Evolutionary conservation across 768 basidiomycete species (phyloP).

Genomic region (Tephrocybe rancida): DNA sequence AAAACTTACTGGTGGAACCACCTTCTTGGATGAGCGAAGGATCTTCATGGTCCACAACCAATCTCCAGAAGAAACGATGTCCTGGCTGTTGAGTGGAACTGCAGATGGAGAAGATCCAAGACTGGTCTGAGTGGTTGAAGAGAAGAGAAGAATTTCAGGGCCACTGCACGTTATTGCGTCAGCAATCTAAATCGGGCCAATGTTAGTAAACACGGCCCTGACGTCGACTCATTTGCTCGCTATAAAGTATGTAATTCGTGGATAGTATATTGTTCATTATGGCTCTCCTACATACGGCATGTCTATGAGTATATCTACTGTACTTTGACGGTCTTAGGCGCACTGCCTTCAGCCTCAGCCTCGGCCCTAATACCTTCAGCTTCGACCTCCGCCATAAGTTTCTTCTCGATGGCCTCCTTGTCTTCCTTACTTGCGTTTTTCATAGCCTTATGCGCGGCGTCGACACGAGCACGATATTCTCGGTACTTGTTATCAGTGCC

Average conservation of each 20-base stretch:
- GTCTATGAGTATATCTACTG: constrained; percentile 27
- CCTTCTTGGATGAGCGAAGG: constrained; percentile 82
- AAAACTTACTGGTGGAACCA: constrained; percentile 69
- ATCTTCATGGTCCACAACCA: constrained; percentile 83
- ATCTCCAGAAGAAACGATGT: constrained; percentile 34
- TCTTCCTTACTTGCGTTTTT: constrained; percentile 57
- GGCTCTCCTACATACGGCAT: background rate
- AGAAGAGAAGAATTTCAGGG: constrained; percentile 21
- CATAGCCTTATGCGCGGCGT: constrained; percentile 59
- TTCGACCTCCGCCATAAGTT: constrained; percentile 71
- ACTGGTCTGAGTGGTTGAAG: constrained; percentile 7
- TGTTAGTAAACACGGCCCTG: background rate
- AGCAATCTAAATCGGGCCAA: constrained; percentile 24
- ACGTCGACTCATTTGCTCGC: background rate
- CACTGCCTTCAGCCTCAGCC: constrained; percentile 46
- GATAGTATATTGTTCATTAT: background rate
- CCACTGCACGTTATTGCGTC: constrained; percentile 20
- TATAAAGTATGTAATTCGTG: background rate
- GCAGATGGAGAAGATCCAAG: constrained; percentile 15
- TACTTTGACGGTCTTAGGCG: constrained; percentile 35
- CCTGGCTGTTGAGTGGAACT: constrained; percentile 11
- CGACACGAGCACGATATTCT: constrained; percentile 70
- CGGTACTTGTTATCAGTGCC: constrained; percentile 93
- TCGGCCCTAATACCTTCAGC: constrained; percentile 74
- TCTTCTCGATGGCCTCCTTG: constrained; percentile 55